A percentile compares a stretch with the other conserved stretches of the same genome.
Conservation (phyloP, 768 basidiomycete genomes). For the Rhodotorula graminis region DNA sequence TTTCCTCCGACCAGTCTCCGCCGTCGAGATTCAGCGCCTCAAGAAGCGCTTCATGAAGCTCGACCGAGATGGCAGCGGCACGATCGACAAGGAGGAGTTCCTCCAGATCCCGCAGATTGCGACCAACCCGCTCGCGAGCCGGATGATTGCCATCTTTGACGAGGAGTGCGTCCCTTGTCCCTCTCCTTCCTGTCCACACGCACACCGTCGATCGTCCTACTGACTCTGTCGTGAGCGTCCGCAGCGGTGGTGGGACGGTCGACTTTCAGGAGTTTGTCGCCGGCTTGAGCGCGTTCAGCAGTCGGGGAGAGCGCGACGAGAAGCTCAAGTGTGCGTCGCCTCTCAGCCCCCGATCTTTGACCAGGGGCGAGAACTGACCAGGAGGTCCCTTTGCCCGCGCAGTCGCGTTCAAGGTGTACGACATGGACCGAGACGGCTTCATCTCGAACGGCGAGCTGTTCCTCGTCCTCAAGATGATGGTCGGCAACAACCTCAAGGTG, state of each 20-base stretch:
- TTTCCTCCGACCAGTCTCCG: conserved; percentile 64
- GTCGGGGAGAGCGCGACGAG: conserved; percentile 92
- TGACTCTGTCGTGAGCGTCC: background rate
- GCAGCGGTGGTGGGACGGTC: conserved; percentile 72
- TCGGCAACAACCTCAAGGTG: conserved; percentile 96
- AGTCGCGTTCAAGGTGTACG: conserved; percentile 99
- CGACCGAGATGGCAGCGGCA: conserved; percentile 94
- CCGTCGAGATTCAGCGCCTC: conserved; percentile 83
- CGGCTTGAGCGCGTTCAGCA: conserved; percentile 94
- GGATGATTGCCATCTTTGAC: conserved; percentile 99
- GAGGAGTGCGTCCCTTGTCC: conserved; percentile 53
- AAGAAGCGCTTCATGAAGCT: conserved; percentile 99
- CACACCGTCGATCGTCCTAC: background rate
- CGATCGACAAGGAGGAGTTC: conserved; percentile 98
- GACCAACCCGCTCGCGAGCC: conserved; percentile 88
- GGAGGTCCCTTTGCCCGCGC: background rate
- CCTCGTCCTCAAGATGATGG: conserved; percentile 99
- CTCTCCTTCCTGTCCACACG: too few relatives aligned
- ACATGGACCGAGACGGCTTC: conserved; percentile 93
- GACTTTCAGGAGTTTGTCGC: conserved; percentile 99
- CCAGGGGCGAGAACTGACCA: too few relatives aligned
- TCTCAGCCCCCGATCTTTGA: too few relatives aligned
- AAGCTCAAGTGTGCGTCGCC: conserved; percentile 82
- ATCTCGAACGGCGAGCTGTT: conserved; percentile 99
- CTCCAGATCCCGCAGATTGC: conserved; percentile 98